Evolutionary conservation across 768 basidiomycete genomes (phyloP).

Genomic region (Pleurotus giganteus): DNA sequence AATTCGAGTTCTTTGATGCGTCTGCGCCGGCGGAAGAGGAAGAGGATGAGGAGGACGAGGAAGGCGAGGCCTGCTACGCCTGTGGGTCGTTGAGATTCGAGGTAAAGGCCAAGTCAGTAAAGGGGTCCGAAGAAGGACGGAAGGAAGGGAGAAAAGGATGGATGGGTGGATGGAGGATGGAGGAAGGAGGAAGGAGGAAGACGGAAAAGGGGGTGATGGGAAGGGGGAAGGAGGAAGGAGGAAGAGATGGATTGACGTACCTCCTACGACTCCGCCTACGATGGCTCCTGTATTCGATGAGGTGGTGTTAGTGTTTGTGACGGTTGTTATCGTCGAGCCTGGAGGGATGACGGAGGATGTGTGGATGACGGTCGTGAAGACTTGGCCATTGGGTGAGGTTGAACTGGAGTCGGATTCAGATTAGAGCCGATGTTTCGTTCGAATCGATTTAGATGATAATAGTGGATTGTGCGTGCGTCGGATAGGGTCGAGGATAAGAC

Average conservation of each 20-base stretch:
- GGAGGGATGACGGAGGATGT: conserved; percentile 25
- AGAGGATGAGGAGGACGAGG: conserved; percentile 21
- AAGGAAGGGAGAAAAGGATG: neutral
- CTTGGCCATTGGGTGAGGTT: conserved; percentile 25
- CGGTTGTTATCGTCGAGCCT: conserved; percentile 19
- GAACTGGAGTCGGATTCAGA: neutral
- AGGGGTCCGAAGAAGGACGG: neutral
- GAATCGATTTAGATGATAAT: no score
- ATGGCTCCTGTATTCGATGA: conserved; percentile 38
- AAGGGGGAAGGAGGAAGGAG: neutral
- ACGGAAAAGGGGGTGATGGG: neutral
- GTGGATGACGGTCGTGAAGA: conserved; percentile 23
- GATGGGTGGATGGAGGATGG: neutral
- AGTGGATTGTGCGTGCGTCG: no score
- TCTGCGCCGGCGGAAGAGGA: conserved; percentile 25
- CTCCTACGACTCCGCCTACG: conserved; percentile 53
- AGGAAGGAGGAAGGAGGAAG: neutral
- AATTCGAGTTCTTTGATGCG: conserved; percentile 23
- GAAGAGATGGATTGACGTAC: conserved; percentile 18
- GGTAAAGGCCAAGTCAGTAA: neutral
- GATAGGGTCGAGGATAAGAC: no score
- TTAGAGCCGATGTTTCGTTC: neutral
- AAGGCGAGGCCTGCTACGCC: conserved; percentile 28
- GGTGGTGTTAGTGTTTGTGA: neutral
- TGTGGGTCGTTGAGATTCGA: conserved; percentile 6